Base-by-base conservation (phyloP, 2,329 filamentous ascomycete genomes). In the Nigrospora sphaerica region DNA sequence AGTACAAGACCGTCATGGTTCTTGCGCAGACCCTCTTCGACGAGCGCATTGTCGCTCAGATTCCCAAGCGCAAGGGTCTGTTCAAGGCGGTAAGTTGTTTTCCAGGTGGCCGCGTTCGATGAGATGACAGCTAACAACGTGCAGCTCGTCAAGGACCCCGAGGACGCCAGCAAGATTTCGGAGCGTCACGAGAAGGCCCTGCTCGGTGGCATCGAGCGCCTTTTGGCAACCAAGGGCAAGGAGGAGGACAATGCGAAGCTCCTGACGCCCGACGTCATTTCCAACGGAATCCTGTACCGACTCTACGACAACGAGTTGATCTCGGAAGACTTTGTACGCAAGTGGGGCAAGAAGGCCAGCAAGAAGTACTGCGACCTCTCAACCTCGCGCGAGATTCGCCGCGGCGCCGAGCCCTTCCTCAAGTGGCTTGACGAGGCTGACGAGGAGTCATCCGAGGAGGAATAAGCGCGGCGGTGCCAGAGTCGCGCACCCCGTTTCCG, bases 131-230 rank as follows among this genome's bases (percentile, higher is more conserved):
- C 35, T 37, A 7, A 18, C 14, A 7, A 13, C 13, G 36, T 37
- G 2, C 45, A 85, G 84, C 78, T 95, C 70, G 81, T 93, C 59
- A 91, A 83, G 43, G 48, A 50, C 17, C 48, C 48, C 10, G 48
- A 50, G 34, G 41, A 46, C 32, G 38, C 48, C 12, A 33, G 17
- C 19, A 47, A 50, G 39, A 46, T 46, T 42, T 93, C 89, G 39
- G 93, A 98, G 60, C 87, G 88, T 59, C 92, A 97, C 65, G 85
- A 97, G 73, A 96, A 93, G 78, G 88, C 93, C 42, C 85, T 98
- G 64, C 81, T 98, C 9, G 93, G 93, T 57, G 93, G 93, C 53
- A 91, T 90, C 37, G 93, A 98, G 74, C 91, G 92, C 56, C 90
- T 97, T 58, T 78, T 97, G 51, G 84, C 80, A 49, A 63, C 70